These are phyloP conservation scores for Malassezia nana DNA, from an alignment of 1,284 basidiomycete species.

Conservation along the genomic window DNA sequence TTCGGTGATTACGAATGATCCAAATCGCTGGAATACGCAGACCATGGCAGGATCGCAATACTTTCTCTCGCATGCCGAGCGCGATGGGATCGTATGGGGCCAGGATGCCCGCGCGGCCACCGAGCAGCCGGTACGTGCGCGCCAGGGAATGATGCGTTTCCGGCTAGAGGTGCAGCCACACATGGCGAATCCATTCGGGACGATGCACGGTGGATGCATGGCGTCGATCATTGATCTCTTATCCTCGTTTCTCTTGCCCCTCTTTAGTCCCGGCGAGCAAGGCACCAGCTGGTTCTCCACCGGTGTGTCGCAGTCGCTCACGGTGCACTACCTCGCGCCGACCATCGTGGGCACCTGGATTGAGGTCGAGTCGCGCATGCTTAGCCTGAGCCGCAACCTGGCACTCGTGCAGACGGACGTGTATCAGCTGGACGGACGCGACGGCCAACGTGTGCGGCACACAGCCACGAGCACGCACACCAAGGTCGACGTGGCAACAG, in stretches of 20 bases:
- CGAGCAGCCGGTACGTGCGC: slow-evolving; percentile 12
- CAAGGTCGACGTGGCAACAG: slow-evolving; percentile 6
- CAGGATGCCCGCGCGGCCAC: slow-evolving; percentile 1
- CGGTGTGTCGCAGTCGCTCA: slow-evolving; percentile 41
- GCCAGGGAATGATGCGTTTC: slow-evolving; percentile 4
- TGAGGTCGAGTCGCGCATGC: slow-evolving; percentile 31
- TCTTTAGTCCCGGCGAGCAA: slow-evolving; percentile 17
- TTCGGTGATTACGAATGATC: neutral
- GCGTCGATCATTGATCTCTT: slow-evolving; percentile 12
- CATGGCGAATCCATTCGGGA: slow-evolving; percentile 13
- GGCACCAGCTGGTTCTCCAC: slow-evolving; percentile 35
- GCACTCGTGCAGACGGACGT: slow-evolving; percentile 30
- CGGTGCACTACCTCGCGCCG: slow-evolving; percentile 35
- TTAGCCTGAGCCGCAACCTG: slow-evolving; percentile 27
- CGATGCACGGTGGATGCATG: slow-evolving; percentile 14
- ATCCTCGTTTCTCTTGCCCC: slow-evolving; percentile 20
- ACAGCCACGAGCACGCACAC: slow-evolving; percentile 5
- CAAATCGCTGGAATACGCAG: neutral
- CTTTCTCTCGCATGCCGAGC: slow-evolving; percentile 2
- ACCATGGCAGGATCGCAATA: neutral
- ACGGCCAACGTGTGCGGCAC: slow-evolving; percentile 5
- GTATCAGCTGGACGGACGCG: slow-evolving; percentile 13
- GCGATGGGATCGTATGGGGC: slow-evolving; percentile 13
- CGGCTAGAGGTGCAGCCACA: slow-evolving; percentile 4
- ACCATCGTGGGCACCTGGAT: slow-evolving; percentile 30